A percentile compares a stretch with the other conserved stretches of the same genome.
Conservation (phyloP, 495 filamentous ascomycete species). For the Annulohypoxylon stygium region DNA sequence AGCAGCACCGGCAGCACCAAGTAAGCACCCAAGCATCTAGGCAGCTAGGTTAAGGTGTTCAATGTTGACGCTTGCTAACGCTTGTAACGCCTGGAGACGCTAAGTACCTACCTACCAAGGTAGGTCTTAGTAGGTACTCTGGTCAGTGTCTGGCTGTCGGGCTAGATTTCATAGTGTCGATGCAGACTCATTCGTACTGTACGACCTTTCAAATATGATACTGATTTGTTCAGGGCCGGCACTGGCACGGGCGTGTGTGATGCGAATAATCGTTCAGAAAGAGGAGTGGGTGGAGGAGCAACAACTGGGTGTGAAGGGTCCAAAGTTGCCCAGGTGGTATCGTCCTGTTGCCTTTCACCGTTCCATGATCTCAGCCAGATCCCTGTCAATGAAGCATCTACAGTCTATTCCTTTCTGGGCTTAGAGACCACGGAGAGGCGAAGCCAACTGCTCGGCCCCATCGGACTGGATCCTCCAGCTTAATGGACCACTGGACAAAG, state of each 20-base stretch:
- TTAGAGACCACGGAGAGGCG: conserved; percentile 47
- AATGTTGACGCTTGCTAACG: neutral
- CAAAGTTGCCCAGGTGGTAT: conserved; percentile 30
- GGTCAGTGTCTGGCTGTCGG: too few species aligned
- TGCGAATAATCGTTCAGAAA: conserved; percentile 39
- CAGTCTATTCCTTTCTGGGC: conserved; percentile 41
- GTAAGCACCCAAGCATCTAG: neutral
- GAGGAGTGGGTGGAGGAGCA: conserved; percentile 29
- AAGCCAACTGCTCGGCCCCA: conserved; percentile 50
- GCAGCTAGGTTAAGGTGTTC: conserved; percentile 15
- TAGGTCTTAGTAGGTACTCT: neutral
- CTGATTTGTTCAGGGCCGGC: conserved; percentile 23
- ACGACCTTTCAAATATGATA: neutral
- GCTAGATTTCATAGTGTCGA: conserved; percentile 5
- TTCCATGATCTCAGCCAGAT: conserved; percentile 46
- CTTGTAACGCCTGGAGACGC: neutral
- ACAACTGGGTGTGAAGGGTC: conserved; percentile 21
- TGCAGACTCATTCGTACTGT: conserved; percentile 1
- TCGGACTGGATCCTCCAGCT: conserved; percentile 49
- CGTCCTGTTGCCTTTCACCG: conserved; percentile 39
- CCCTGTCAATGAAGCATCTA: conserved; percentile 42
- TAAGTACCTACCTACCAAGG: conserved; percentile 3
- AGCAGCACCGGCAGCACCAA: conserved; percentile 1
- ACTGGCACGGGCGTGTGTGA: conserved; percentile 41
- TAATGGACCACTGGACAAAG: conserved; percentile 30